These are phyloP conservation scores for Escovopsis sp. DNA, from an alignment of 2,329 filamentous ascomycete genomes.

Conservation along the genomic window DNA sequence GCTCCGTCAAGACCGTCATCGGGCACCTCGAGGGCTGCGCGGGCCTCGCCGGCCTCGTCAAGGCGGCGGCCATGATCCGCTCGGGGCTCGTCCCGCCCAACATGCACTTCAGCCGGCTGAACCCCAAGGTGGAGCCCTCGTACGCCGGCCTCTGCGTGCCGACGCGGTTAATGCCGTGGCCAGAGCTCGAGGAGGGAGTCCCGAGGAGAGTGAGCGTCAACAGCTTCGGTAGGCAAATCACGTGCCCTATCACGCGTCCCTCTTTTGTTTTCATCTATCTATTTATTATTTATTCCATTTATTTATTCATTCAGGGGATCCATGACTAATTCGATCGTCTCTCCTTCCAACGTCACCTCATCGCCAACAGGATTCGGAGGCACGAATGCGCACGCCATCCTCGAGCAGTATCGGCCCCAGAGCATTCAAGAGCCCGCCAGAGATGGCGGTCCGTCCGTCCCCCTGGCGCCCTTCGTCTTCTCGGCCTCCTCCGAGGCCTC, in stretches of 20 bases:
- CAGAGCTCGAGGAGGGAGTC: constrained; percentile 1
- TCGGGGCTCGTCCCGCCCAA: constrained; percentile 11
- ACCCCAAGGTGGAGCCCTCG: neutral
- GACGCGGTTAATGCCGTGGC: constrained; percentile 10
- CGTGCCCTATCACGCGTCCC: too few species aligned
- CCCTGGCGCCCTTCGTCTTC: neutral
- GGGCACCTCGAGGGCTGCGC: constrained; percentile 10
- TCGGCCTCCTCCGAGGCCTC: neutral
- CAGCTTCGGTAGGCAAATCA: constrained; percentile 19
- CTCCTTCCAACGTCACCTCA: too few species aligned
- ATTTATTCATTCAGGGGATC: constrained; percentile 21
- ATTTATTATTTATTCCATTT: too few species aligned
- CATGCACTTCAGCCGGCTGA: constrained; percentile 8
- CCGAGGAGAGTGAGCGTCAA: constrained; percentile 13
- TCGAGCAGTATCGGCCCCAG: constrained; percentile 11
- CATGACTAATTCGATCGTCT: constrained; percentile 8
- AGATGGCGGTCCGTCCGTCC: constrained; percentile 12
- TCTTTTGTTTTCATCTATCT: too few species aligned
- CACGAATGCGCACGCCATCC: constrained; percentile 28
- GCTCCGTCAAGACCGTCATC: constrained; percentile 7
- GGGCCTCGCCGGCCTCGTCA: constrained; percentile 6
- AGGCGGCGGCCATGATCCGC: constrained; percentile 3
- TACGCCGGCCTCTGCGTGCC: constrained; percentile 10
- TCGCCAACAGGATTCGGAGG: constrained; percentile 19
- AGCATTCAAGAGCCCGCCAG: too few species aligned